Conservation (phyloP, 129 eudicot genomes). For the Artemisia argyi region DNA sequence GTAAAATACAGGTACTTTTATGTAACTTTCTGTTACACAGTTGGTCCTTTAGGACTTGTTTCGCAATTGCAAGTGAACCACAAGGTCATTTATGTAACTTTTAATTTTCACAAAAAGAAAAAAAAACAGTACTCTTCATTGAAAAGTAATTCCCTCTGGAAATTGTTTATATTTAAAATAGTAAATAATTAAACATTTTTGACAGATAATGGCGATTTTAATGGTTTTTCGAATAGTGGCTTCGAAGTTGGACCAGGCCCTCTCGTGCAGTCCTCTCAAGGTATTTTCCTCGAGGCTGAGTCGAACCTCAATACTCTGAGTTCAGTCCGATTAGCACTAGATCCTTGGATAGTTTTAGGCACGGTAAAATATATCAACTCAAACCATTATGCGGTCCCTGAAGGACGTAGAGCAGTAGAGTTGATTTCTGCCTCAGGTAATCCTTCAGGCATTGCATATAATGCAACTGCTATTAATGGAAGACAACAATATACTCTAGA, state of each 20-base stretch:
- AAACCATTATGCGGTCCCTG: constrained; percentile 37
- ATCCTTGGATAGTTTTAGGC: constrained; percentile 13
- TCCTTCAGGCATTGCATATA: constrained; percentile 27
- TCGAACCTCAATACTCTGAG: neutral
- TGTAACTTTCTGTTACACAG: too few species aligned
- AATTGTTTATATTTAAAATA: neutral
- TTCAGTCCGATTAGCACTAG: too few species aligned
- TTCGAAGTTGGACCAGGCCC: constrained; percentile 40
- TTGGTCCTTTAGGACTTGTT: too few species aligned
- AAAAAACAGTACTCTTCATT: too few species aligned
- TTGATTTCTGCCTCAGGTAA: constrained; percentile 26
- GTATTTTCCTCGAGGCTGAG: constrained; percentile 29
- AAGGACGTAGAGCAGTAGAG: constrained; percentile 38
- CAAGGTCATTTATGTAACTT: too few species aligned
- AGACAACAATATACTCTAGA: too few species aligned
- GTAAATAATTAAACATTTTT: constrained; percentile 5
- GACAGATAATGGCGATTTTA: constrained; percentile 14
- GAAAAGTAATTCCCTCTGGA: too few species aligned
- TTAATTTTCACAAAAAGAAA: too few species aligned
- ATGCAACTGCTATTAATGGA: neutral
- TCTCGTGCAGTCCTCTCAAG: constrained; percentile 31
- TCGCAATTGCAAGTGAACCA: too few species aligned
- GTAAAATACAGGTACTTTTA: too few species aligned
- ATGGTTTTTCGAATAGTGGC: constrained; percentile 23
- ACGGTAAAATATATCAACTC: constrained; percentile 44